Conservation (phyloP, 805 yeast species). For the Candida incommunis region DNA sequence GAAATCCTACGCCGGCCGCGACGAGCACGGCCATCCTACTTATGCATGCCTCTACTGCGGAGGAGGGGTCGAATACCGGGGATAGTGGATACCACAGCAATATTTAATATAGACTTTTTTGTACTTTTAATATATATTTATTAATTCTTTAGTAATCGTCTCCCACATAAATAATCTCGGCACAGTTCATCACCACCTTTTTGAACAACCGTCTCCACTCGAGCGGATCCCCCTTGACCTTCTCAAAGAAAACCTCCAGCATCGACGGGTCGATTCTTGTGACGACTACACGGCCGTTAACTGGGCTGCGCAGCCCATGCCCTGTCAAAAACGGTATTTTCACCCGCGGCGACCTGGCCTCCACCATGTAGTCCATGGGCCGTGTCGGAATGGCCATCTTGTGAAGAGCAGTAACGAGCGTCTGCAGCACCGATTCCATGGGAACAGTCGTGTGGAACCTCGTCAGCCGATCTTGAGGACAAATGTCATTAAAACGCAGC, state of each 20-base stretch:
- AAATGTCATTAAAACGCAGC: slow-evolving; percentile 10
- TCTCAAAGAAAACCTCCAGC: slow-evolving; percentile 36
- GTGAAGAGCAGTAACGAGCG: slow-evolving; percentile 28
- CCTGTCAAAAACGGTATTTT: background rate
- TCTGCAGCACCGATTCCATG: slow-evolving; percentile 28
- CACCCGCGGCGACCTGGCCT: background rate
- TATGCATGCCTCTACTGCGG: slow-evolving; percentile 43
- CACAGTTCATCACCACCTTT: slow-evolving; percentile 38
- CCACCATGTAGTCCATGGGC: slow-evolving; percentile 9
- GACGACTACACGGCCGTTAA: slow-evolving; percentile 12
- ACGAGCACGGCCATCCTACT: slow-evolving; percentile 30
- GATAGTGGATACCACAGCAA: slow-evolving; percentile 7
- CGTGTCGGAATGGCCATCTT: slow-evolving; percentile 27
- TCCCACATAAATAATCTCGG: slow-evolving; percentile 12
- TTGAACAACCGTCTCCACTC: slow-evolving; percentile 63
- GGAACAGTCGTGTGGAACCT: slow-evolving; percentile 35
- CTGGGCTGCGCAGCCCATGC: slow-evolving; percentile 3
- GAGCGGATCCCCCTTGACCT: slow-evolving; percentile 50
- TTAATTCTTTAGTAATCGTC: slow-evolving; percentile 21
- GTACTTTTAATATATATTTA: slow-evolving; percentile 2
- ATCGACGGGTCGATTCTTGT: slow-evolving; percentile 12
- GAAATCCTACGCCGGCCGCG: slow-evolving; percentile 38
- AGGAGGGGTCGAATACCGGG: slow-evolving; percentile 32
- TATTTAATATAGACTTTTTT: background rate
- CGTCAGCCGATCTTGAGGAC: slow-evolving; percentile 33